These are phyloP conservation scores for Cladobotryum protrusum DNA, from an alignment of 2,329 filamentous ascomycete genomes.

Conservation along the genomic window DNA sequence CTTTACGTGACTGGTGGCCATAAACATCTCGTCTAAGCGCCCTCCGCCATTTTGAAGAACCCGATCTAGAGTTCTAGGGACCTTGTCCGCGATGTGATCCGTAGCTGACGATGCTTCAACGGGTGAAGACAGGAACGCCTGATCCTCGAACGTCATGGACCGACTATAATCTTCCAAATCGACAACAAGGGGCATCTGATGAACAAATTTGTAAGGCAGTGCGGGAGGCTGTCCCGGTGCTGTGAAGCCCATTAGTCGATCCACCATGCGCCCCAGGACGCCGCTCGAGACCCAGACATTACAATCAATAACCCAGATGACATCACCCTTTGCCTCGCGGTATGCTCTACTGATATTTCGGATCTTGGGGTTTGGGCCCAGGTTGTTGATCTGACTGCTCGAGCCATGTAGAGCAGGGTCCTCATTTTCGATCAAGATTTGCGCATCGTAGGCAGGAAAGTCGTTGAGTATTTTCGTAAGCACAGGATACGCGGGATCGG, in stretches of 20 bases:
- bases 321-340: constrained; percentile 76
- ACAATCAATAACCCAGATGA: constrained; percentile 93
- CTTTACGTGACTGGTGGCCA: constrained; percentile 89
- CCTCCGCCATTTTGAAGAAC: constrained; percentile 57
- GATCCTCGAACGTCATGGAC: constrained; percentile 15
- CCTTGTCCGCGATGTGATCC: constrained; percentile 14
- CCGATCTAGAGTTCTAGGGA: constrained; percentile 18
- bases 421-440: constrained; percentile 73
- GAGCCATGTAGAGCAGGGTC: constrained; percentile 61
- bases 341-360: constrained; percentile 93
- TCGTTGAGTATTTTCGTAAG: constrained; percentile 66
- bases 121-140: constrained; percentile 28
- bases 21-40: constrained; percentile 87
- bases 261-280: constrained; percentile 81
- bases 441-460: constrained; percentile 65
- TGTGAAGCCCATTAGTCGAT: constrained; percentile 67
- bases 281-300: constrained; percentile 86
- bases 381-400: constrained; percentile 43
- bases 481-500: constrained; percentile 71
- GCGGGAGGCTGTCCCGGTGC: constrained; percentile 38
- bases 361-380: constrained; percentile 98
- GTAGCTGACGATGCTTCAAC: constrained; percentile 28
- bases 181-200: constrained; percentile 86
- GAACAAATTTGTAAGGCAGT: constrained; percentile 80
- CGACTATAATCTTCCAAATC: constrained; percentile 48